Percentiles rank a stretch among this genome's conserved stretches.
phyloP scores from a whole-genome alignment of 345 rosid genomes.

The Triadica sebifera region DNA sequence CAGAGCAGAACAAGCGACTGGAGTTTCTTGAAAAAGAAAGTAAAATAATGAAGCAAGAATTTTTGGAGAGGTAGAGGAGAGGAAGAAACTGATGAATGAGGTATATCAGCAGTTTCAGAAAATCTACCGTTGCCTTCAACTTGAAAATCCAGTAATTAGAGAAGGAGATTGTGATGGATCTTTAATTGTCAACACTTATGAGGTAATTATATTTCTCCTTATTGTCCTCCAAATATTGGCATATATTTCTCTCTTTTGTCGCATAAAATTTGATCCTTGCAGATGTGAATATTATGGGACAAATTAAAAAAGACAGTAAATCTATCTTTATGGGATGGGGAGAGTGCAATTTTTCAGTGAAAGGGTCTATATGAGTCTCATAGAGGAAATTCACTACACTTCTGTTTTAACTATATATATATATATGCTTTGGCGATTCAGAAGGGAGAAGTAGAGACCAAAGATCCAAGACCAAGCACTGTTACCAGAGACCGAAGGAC shows the following conservation, averaged over 20 bases:
- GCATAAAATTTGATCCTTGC: too few species aligned
- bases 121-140: slow-evolving; percentile 4
- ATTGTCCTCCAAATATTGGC: too few species aligned
- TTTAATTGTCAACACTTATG: background rate
- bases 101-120: slow-evolving; percentile 29
- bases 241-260: too few species aligned
- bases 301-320: too few species aligned
- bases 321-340: too few species aligned
- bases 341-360: too few species aligned
- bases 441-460: slow-evolving; percentile 14
- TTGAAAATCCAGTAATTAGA: slow-evolving; percentile 9
- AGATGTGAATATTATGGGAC: too few species aligned
- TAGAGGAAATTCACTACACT: too few species aligned
- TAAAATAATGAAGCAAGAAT: slow-evolving; percentile 30
- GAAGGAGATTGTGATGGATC: background rate
- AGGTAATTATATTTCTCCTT: slow-evolving; percentile 11
- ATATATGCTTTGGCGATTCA: background rate
- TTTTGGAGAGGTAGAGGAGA: slow-evolving; percentile 36
- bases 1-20: slow-evolving; percentile 26
- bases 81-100: slow-evolving; percentile 29
- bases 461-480: slow-evolving; percentile 20
- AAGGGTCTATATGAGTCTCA: too few species aligned
- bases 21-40: slow-evolving; percentile 46
- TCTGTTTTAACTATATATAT: too few species aligned
- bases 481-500: slow-evolving; percentile 20